Evolutionary conservation across 805 yeast species (phyloP), one percentile per base, ranked within the genome.

Genomic region (Pichia scutulata): DNA sequence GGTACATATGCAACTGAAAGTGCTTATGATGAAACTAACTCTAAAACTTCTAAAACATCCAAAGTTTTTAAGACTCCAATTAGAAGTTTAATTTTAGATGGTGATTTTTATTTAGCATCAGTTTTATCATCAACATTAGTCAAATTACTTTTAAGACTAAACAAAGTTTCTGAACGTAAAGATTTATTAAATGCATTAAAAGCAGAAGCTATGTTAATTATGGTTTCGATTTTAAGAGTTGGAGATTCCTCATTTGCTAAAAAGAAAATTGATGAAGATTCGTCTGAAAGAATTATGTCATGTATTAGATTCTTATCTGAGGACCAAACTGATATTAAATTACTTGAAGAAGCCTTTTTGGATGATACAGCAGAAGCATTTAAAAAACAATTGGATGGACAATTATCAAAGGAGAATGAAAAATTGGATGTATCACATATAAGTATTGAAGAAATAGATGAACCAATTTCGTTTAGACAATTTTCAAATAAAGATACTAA

Each of bases 1-100:
- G 99, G 99, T 59, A 93, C 99, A 0, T 93, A 93, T 69, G 99
- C 99, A 26, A 87, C 97, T 41, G 99, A 93, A 69, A 80, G 81
- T 55, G 93, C 96, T 0, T 70, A 84, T 51, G 85, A 85, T 16
- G 70, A 71, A 21, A 65, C 65, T n/a, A 53, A 53, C 21, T 53
- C 59, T 23, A 56, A 56, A 16, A 66, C 65, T 7, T 67, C 63
- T 4, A 64, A 67, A n/a, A 71, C 75, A n/a, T 65, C 67, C 16
- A 57, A 60, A 22, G 26, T 46, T 4, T 16, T 48, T 2, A 75
- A 74, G 57, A 88, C 90, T 26, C 88, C 95, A 43, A 72, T 95
- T 58, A 84, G 99, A 61, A 80, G 82, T 52, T 79, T 89, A 45
- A 80, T 95, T 48, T 70, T 90, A 52, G 82, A 78, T 49, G 97